Base-by-base conservation (phyloP, 257 asterid genomes). In the Lavandula angustifolia region DNA sequence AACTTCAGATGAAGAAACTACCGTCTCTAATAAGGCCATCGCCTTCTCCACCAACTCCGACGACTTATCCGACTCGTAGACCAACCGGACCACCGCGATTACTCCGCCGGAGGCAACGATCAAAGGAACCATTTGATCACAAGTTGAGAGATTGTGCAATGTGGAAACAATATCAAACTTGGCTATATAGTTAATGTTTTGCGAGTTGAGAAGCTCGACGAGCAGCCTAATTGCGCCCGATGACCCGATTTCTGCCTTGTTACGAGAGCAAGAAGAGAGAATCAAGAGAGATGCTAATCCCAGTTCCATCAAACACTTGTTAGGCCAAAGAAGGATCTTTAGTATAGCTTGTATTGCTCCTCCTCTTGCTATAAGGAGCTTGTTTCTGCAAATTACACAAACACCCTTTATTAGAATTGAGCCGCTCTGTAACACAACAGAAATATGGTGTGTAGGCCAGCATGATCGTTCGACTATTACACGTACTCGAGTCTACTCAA, bases 1-100 rank as follows among this genome's bases (percentile, higher is more conserved):
- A 35, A 35, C 67, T 44, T 76, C 72, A 6, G 95, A 86, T 9
- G 81, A 83, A 32, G 80, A 73, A 56, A 80, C 82, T 12, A 89
- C 56, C 22, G 88, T 70, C 53, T 89, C 87, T 7, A 89, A 72
- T 76, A 89, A 68, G 1, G 75, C 81, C 74, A 66, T 64, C 0
- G 90, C 83, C 67, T 86, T 84, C 75, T 86, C 96, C 42, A 71
- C 86, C 73, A 85, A 62, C 27, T 74, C 87, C 0, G 83, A 83
- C 4, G 85, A 81, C 73, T 78, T 84, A 1, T 78, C 87, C 0
- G 72, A 78, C 16, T 43, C 54, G 11, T 72, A 64, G 41, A 75
- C 53, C 42, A 86, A n/a, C 34, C 56, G 80, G 17, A 78, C 71
- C 76, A 84, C 50, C 46, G 77, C 56, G 50, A 66, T 70, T 4